A percentile compares a stretch with the other conserved stretches of the same genome.
Conservation (phyloP, 371 early-diverging fungal species). For the Smittium mucronatum region DNA sequence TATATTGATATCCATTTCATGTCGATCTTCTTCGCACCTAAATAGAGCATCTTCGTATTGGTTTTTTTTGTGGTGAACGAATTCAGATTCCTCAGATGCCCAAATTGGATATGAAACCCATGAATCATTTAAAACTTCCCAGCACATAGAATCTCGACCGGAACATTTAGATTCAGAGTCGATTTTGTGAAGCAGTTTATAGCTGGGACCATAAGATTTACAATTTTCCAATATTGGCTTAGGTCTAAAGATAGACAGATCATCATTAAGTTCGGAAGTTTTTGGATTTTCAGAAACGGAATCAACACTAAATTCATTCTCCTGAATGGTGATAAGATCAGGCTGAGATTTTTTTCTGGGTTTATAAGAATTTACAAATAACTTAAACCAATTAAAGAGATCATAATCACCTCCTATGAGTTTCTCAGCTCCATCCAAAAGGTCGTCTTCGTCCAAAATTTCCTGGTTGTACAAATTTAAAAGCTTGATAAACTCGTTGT, state of each 20-base stretch:
- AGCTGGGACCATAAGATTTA: conserved; percentile 32
- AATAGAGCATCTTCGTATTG: conserved; percentile 90
- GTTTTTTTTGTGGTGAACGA: conserved; percentile 88
- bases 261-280: neutral
- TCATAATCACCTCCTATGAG: conserved; percentile 68
- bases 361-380: neutral
- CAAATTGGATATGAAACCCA: conserved; percentile 93
- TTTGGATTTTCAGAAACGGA: neutral
- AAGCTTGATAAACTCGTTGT: conserved; percentile 94
- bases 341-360: neutral
- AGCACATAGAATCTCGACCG: conserved; percentile 76
- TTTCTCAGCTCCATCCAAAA: conserved; percentile 67
- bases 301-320: neutral
- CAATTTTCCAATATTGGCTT: conserved; percentile 16
- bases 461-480: conserved; percentile 94
- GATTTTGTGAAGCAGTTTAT: conserved; percentile 26
- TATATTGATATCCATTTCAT: conserved; percentile 96
- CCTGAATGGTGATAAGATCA: neutral
- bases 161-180: conserved; percentile 44
- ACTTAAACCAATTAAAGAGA: conserved; percentile 86
- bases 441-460: conserved; percentile 68
- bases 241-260: conserved; percentile 1
- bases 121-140: conserved; percentile 90
- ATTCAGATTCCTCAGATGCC: conserved; percentile 88
- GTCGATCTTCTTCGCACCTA: conserved; percentile 95